phyloP scores from a whole-genome alignment of 2,329 filamentous ascomycete species.

The Pestalotiopsis sp. region DNA sequence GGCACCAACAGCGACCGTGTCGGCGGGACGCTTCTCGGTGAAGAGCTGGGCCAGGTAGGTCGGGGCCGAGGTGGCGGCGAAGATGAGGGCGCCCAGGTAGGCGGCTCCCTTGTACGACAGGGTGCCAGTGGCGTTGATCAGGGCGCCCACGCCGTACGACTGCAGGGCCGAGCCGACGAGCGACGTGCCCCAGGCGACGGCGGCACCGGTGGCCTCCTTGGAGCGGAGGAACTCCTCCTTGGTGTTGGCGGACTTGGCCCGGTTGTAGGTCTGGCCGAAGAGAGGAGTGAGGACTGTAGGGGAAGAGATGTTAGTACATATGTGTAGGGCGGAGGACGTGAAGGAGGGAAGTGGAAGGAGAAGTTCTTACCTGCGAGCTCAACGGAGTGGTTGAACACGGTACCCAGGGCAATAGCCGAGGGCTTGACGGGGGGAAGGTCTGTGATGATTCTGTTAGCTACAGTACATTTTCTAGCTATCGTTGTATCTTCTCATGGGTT shows the following conservation, averaged over 20 bases:
- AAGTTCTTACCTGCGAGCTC: constrained; percentile 66
- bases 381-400: constrained; percentile 90
- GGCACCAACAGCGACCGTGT: constrained; percentile 85
- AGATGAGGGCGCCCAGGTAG: constrained; percentile 89
- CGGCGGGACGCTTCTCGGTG: constrained; percentile 88
- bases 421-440: constrained; percentile 84
- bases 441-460: constrained; percentile 24
- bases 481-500: neutral
- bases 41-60: constrained; percentile 83
- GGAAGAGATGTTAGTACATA: constrained; percentile 1
- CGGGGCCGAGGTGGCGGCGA: constrained; percentile 87
- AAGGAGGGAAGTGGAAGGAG: neutral
- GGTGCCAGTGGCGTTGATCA: constrained; percentile 94
- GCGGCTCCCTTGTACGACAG: constrained; percentile 96
- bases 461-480: neutral
- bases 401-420: constrained; percentile 94
- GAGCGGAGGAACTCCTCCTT: constrained; percentile 96
- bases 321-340: neutral
- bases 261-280: constrained; percentile 93
- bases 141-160: constrained; percentile 84
- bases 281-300: constrained; percentile 73
- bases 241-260: constrained; percentile 86
- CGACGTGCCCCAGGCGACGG: constrained; percentile 87
- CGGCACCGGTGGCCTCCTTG: constrained; percentile 87
- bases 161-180: constrained; percentile 87